Conservation (phyloP, 148 eudicot species). For the Beta vulgaris region DNA sequence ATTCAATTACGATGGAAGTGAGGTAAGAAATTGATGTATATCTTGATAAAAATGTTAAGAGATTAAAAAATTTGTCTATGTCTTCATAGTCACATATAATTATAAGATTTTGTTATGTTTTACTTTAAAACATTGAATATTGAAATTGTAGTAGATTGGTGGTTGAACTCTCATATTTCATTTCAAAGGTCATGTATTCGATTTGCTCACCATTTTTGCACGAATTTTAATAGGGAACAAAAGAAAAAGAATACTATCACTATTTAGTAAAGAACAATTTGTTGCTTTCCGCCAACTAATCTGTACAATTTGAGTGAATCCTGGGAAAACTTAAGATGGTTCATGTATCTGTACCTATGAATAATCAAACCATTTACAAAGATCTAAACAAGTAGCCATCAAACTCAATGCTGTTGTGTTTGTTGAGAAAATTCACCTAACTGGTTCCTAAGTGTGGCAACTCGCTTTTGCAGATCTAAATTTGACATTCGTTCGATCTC, state of each 20-base stretch:
- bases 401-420: constrained; percentile 21
- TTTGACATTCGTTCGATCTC: constrained; percentile 74
- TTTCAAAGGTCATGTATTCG: too few species aligned
- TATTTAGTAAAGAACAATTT: too few species aligned
- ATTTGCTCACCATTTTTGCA: too few species aligned
- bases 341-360: constrained; percentile 6
- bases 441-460: constrained; percentile 36
- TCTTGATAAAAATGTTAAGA: too few species aligned
- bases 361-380: constrained; percentile 23
- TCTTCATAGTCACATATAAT: too few species aligned
- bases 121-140: too few species aligned
- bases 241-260: background rate
- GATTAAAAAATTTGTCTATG: too few species aligned
- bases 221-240: background rate
- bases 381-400: background rate
- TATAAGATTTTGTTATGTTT: too few species aligned
- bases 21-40: too few species aligned
- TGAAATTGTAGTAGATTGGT: too few species aligned
- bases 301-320: constrained; percentile 14
- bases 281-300: background rate
- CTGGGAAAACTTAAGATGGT: background rate
- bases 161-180: too few species aligned
- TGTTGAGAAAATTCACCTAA: constrained; percentile 33
- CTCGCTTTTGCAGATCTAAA: constrained; percentile 71
- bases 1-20: too few species aligned